Conservation (phyloP, 306 rosid genomes). For the Malus orientalis region DNA sequence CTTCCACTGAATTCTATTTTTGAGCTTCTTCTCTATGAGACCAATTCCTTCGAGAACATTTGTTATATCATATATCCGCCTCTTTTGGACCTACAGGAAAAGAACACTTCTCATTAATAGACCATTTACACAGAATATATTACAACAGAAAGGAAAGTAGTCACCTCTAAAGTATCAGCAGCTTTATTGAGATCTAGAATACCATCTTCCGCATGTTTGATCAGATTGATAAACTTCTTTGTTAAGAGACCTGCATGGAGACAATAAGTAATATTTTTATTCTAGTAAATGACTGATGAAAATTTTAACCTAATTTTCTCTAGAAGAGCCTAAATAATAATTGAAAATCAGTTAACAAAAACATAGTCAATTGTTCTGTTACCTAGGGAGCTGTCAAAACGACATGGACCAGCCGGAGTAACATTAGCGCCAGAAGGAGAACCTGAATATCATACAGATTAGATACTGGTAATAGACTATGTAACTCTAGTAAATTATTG, state of each 20-base stretch:
- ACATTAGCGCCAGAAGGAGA: slow-evolving; percentile 79
- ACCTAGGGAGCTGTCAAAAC: slow-evolving; percentile 97
- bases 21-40: slow-evolving; percentile 94
- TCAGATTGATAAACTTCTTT: slow-evolving; percentile 84
- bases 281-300: not conserved
- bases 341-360: not conserved
- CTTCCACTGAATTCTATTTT: slow-evolving; percentile 99
- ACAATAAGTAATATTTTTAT: not conserved
- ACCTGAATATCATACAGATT: slow-evolving; percentile 47
- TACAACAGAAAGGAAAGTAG: slow-evolving; percentile 14
- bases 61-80: slow-evolving; percentile 96
- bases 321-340: not conserved
- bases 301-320: not conserved
- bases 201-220: slow-evolving; percentile 86
- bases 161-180: slow-evolving; percentile 91
- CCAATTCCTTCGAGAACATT: slow-evolving; percentile 99
- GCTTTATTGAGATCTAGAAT: slow-evolving; percentile 79
- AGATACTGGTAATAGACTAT: not conserved
- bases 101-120: slow-evolving; percentile 13
- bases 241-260: slow-evolving; percentile 68
- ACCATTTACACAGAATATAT: slow-evolving; percentile 16
- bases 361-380: slow-evolving; percentile 19
- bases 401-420: slow-evolving; percentile 95
- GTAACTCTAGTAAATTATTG: not conserved
- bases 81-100: slow-evolving; percentile 77